These are phyloP conservation scores for Silene noctiflora DNA, from an alignment of 179 eudicot genomes.

Conservation along the genomic window DNA sequence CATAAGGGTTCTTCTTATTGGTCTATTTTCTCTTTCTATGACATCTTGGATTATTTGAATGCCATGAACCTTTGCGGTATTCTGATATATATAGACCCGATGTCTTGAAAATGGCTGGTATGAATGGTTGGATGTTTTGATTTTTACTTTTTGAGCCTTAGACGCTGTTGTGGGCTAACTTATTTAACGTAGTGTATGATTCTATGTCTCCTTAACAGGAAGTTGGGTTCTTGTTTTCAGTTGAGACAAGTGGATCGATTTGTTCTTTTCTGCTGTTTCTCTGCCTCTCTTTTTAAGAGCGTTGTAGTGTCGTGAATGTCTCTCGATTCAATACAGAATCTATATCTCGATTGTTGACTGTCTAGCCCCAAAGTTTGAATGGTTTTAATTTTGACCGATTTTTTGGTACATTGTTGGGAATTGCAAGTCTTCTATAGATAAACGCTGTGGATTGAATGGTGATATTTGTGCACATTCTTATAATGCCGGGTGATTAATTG, in stretches of 20 bases:
- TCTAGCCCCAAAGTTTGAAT: neutral
- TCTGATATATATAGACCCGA: neutral
- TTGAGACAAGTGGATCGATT: neutral
- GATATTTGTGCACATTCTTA: neutral
- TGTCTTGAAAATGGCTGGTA: neutral
- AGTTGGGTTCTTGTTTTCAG: neutral
- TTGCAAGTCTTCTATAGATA: neutral
- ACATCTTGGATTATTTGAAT: constrained; percentile 5
- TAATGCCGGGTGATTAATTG: neutral
- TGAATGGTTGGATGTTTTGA: neutral
- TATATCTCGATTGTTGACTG: neutral
- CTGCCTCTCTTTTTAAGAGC: neutral
- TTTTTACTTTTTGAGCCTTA: neutral
- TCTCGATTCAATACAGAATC: neutral
- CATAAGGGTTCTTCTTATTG: constrained; percentile 25
- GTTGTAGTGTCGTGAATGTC: neutral
- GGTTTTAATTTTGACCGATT: neutral
- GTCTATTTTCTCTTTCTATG: constrained; percentile 21
- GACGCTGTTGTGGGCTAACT: neutral
- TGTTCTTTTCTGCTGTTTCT: neutral
- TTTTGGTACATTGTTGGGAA: neutral
- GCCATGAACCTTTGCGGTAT: neutral
- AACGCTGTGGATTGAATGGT: neutral
- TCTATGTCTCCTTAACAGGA: neutral
- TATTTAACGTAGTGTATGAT: neutral